These are phyloP conservation scores for Skeletonema potamos DNA, from an alignment of 108 stramenopile genomes.

Conservation along the genomic window DNA sequence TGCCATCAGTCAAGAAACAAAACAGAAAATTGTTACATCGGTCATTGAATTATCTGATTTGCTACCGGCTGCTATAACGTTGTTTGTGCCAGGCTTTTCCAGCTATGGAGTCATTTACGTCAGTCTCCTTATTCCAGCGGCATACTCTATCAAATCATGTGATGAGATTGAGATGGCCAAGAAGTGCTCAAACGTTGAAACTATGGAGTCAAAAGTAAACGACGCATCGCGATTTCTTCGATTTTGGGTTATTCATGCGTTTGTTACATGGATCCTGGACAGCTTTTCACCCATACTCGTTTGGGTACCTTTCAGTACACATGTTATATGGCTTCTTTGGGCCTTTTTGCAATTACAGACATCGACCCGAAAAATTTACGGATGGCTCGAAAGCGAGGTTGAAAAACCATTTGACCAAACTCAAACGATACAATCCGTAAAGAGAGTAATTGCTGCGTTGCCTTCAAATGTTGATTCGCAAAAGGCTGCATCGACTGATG, in stretches of 20 bases:
- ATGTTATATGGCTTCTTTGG: conserved; percentile 66
- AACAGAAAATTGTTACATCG: conserved; percentile 55
- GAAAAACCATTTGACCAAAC: background rate
- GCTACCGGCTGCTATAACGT: conserved; percentile 68
- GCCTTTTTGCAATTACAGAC: conserved; percentile 57
- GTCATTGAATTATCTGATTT: conserved; percentile 61
- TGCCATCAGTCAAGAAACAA: conserved; percentile 50
- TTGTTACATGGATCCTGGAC: conserved; percentile 42
- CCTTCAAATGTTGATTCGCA: conserved; percentile 1
- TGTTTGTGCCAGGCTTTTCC: conserved; percentile 79
- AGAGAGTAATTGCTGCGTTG: conserved; percentile 3
- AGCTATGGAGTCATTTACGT: conserved; percentile 77
- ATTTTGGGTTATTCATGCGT: conserved; percentile 75
- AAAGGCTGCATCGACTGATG: background rate
- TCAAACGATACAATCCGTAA: background rate
- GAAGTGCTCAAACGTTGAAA: conserved; percentile 5
- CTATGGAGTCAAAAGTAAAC: conserved; percentile 19
- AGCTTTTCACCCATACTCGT: conserved; percentile 58
- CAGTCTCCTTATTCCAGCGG: conserved; percentile 63
- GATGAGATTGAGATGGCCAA: conserved; percentile 4
- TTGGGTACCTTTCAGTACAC: conserved; percentile 83
- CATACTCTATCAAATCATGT: conserved; percentile 50
- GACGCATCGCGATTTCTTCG: conserved; percentile 58
- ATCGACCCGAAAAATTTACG: conserved; percentile 48
- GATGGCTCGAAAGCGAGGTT: conserved; percentile 58